These are phyloP conservation scores for Suhomyces vadensis DNA, from an alignment of 805 yeast species.

Conservation along the genomic window DNA sequence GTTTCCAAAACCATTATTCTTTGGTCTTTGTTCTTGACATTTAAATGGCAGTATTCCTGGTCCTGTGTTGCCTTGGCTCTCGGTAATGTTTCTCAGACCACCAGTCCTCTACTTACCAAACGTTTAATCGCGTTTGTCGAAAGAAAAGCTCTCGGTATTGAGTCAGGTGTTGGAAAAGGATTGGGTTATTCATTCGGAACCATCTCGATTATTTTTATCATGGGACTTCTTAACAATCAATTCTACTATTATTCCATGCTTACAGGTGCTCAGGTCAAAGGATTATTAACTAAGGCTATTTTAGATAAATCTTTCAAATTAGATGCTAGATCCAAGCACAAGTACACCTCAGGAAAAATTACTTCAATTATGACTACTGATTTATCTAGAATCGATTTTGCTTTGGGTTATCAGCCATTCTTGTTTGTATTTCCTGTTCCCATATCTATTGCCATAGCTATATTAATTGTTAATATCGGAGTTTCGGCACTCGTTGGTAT, in stretches of 20 bases:
- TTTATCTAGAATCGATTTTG: conserved; percentile 16
- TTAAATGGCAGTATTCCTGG: background rate
- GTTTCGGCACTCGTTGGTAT: conserved; percentile 19
- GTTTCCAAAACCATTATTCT: background rate
- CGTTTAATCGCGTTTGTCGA: conserved; percentile 11
- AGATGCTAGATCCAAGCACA: conserved; percentile 12
- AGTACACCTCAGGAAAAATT: conserved; percentile 15
- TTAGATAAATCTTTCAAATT: conserved; percentile 17
- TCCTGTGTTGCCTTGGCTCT: background rate
- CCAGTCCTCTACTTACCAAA: conserved; percentile 6
- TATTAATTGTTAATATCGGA: conserved; percentile 18
- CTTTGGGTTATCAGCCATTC: conserved; percentile 13
- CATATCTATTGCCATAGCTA: conserved; percentile 13
- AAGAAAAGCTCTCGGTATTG: background rate
- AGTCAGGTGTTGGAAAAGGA: conserved; percentile 3
- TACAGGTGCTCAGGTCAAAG: conserved; percentile 15
- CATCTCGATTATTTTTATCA: background rate
- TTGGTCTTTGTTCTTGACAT: background rate
- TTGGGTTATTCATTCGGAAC: conserved; percentile 10
- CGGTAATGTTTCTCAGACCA: background rate
- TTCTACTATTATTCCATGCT: conserved; percentile 13
- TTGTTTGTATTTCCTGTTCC: conserved; percentile 15
- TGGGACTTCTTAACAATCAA: conserved; percentile 10
- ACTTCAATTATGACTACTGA: conserved; percentile 19
- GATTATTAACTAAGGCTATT: conserved; percentile 15